Percentiles rank a stretch among this genome's conserved stretches.
Conservation (phyloP, 2,329 filamentous ascomycete species). For the Nothopassalora personata region DNA sequence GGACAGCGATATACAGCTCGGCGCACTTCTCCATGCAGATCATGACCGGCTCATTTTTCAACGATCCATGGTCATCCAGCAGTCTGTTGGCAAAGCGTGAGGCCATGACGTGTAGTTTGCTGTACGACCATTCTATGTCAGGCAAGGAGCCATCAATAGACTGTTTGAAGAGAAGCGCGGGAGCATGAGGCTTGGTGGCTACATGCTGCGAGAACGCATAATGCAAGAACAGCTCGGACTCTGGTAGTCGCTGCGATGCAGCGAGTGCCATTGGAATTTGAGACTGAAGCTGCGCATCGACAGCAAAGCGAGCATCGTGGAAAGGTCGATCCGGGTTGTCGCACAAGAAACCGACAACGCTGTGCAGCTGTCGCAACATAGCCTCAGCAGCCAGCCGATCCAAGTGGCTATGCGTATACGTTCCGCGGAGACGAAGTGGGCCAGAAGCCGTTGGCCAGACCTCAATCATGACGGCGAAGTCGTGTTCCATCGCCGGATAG, state of each 20-base stretch:
- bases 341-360: slow-evolving; percentile 6
- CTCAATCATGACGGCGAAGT: slow-evolving; percentile 21
- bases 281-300: slow-evolving; percentile 23
- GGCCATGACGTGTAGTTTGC: slow-evolving; percentile 55
- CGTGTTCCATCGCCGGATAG: slow-evolving; percentile 34
- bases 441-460: slow-evolving; percentile 24
- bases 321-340: slow-evolving; percentile 1
- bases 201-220: slow-evolving; percentile 49
- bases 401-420: slow-evolving; percentile 10
- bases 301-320: not conserved
- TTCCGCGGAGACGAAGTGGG: slow-evolving; percentile 9
- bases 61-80: slow-evolving; percentile 38
- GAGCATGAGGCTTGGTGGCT: slow-evolving; percentile 42
- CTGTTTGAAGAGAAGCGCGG: slow-evolving; percentile 60
- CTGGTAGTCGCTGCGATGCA: not conserved
- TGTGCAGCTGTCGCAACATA: slow-evolving; percentile 12
- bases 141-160: slow-evolving; percentile 35
- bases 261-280: slow-evolving; percentile 17
- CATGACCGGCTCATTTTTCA: slow-evolving; percentile 50
- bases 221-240: slow-evolving; percentile 5
- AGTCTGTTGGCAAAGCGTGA: slow-evolving; percentile 49
- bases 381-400: slow-evolving; percentile 2
- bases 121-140: slow-evolving; percentile 52
- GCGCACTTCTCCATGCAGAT: slow-evolving; percentile 71
- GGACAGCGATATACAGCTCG: slow-evolving; percentile 63